A percentile compares a stretch with the other conserved stretches of the same genome.
phyloP scores from a whole-genome alignment of 257 asterid species.

The Phtheirospermum japonicum region DNA sequence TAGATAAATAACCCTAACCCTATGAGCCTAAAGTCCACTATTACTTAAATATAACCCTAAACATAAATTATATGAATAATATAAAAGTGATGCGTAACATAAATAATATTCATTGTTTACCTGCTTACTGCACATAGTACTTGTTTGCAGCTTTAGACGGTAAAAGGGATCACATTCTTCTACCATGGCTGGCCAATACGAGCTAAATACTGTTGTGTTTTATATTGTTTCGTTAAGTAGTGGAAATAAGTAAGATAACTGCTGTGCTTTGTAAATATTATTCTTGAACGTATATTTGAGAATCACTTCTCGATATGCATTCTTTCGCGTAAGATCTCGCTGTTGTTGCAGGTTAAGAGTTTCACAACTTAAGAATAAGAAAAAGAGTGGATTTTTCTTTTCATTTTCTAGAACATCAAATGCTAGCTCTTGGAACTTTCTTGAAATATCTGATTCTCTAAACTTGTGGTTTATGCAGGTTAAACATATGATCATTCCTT shows the following conservation, averaged over 20 bases:
- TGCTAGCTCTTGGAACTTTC: conserved; percentile 21
- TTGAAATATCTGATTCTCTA: conserved; percentile 6
- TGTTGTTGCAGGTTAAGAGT: conserved; percentile 11
- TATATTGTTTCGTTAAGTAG: conserved; percentile 7
- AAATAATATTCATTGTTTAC: conserved; percentile 1
- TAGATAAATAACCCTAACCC: too few relatives aligned
- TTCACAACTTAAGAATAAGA: conserved; percentile 6
- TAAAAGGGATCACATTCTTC: neutral
- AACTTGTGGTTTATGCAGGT: conserved; percentile 52
- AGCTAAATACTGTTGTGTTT: conserved; percentile 2
- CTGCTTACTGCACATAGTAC: conserved; percentile 11
- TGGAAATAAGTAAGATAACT: neutral
- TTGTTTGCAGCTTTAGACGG: conserved; percentile 15
- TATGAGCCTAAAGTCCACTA: too few relatives aligned
- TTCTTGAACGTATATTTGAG: conserved; percentile 15
- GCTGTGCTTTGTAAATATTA: neutral
- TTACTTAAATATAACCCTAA: too few relatives aligned
- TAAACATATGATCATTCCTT: conserved; percentile 74
- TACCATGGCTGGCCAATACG: conserved; percentile 19
- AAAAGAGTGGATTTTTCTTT: neutral
- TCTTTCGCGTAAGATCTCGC: neutral
- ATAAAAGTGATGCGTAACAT: too few relatives aligned
- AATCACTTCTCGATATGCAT: conserved; percentile 6
- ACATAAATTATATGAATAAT: too few relatives aligned
- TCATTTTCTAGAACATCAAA: conserved; percentile 6